A percentile compares a stretch with the other conserved stretches of the same genome.
phyloP scores from a whole-genome alignment of 306 rosid species.

The Hippophae rhamnoides region DNA sequence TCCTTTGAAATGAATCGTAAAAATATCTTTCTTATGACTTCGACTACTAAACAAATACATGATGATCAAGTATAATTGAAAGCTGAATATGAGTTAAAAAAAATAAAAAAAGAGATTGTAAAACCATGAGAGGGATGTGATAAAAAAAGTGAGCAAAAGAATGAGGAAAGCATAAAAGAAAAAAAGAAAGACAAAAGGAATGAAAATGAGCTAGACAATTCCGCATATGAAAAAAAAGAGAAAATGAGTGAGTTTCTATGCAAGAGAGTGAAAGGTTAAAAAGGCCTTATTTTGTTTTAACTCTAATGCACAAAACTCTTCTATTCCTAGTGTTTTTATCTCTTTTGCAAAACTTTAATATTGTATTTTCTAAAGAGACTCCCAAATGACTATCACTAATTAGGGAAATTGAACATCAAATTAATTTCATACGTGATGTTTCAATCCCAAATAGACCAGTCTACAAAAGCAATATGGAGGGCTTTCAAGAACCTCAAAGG shows the following conservation, averaged over 20 bases:
- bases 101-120: neutral
- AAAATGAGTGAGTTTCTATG: too few relatives aligned
- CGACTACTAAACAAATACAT: neutral
- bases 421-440: too few relatives aligned
- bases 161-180: too few relatives aligned
- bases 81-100: neutral
- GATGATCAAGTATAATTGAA: neutral
- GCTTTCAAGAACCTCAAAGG: too few relatives aligned
- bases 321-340: neutral
- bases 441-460: too few relatives aligned
- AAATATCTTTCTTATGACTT: neutral
- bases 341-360: neutral
- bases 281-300: neutral
- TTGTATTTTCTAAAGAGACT: neutral
- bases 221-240: too few relatives aligned
- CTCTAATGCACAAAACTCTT: neutral
- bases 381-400: neutral
- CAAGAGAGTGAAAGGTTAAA: too few relatives aligned
- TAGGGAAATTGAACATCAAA: neutral
- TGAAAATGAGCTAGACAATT: too few relatives aligned
- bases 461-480: too few relatives aligned
- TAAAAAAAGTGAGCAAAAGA: too few relatives aligned
- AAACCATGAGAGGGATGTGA: too few relatives aligned
- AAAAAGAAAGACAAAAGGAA: too few relatives aligned
- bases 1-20: neutral